A percentile compares a stretch with the other conserved stretches of the same genome.
These are phyloP conservation scores for Prosopis cineraria DNA, from an alignment of 306 rosid genomes.

Conservation along the genomic window DNA sequence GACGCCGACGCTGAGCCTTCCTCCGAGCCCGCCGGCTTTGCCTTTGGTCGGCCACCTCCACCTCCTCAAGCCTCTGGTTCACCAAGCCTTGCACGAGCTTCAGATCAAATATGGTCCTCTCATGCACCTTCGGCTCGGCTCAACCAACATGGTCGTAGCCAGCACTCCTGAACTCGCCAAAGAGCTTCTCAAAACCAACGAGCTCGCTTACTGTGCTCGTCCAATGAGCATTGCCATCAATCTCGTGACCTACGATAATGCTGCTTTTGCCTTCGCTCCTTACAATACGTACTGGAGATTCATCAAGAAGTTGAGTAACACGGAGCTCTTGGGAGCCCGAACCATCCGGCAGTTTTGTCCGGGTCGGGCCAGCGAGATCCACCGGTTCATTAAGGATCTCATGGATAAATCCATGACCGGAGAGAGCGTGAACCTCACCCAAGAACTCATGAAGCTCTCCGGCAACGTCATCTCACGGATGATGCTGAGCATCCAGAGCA, in stretches of 20 bases:
- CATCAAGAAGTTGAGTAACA: slow-evolving; percentile 42
- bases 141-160: slow-evolving; percentile 15
- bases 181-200: slow-evolving; percentile 46
- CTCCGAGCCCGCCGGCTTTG: slow-evolving; percentile 47
- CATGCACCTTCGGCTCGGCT: slow-evolving; percentile 43
- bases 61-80: slow-evolving; percentile 43
- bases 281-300: slow-evolving; percentile 45
- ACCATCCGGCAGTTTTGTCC: slow-evolving; percentile 18
- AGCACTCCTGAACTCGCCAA: slow-evolving; percentile 41
- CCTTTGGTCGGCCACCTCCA: slow-evolving; percentile 50
- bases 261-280: slow-evolving; percentile 52
- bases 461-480: slow-evolving; percentile 47
- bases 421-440: slow-evolving; percentile 36
- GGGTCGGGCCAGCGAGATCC: slow-evolving; percentile 29
- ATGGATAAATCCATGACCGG: slow-evolving; percentile 5
- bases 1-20: not conserved
- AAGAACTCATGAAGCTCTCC: slow-evolving; percentile 37
- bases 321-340: slow-evolving; percentile 38
- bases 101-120: slow-evolving; percentile 43
- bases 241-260: slow-evolving; percentile 39
- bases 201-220: slow-evolving; percentile 33
- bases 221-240: slow-evolving; percentile 20
- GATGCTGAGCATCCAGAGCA: slow-evolving; percentile 49
- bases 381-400: slow-evolving; percentile 9
- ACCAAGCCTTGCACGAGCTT: slow-evolving; percentile 43